Conservation (phyloP, 2,329 filamentous ascomycete genomes). For the Arthroderma uncinatum region DNA sequence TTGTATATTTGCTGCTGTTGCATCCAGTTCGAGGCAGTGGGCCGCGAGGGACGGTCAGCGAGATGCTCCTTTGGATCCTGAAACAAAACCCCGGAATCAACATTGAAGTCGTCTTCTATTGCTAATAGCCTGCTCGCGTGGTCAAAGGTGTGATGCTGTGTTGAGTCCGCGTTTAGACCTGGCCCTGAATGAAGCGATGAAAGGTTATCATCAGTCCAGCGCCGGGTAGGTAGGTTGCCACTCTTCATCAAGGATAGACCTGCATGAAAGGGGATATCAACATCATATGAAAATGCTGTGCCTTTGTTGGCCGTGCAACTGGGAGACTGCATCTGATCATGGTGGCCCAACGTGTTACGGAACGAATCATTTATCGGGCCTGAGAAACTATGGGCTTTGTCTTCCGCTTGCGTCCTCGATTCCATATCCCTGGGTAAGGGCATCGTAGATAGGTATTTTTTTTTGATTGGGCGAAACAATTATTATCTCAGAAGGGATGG, state of each 20-base stretch:
- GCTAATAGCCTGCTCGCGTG: constrained; percentile 9
- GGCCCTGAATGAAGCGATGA: constrained; percentile 21
- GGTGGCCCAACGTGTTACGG: constrained; percentile 54
- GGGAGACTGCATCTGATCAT: constrained; percentile 48
- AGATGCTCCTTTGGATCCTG: constrained; percentile 15
- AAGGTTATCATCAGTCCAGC: constrained; percentile 23
- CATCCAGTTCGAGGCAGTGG: constrained; percentile 23
- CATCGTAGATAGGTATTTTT: constrained; percentile 2
- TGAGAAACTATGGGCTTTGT: constrained; percentile 17
- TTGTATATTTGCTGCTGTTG: constrained; percentile 24
- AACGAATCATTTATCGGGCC: constrained; percentile 41
- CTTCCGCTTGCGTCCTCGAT: constrained; percentile 15
- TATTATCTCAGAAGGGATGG: neutral
- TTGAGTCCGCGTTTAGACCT: constrained; percentile 6
- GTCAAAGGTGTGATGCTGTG: constrained; percentile 11
- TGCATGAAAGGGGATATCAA: constrained; percentile 15
- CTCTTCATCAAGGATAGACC: constrained; percentile 11
- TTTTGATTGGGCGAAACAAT: constrained; percentile 7
- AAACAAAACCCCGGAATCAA: constrained; percentile 16
- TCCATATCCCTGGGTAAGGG: constrained; percentile 4
- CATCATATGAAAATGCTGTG: constrained; percentile 21
- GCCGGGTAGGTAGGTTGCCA: constrained; percentile 11
- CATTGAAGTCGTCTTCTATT: constrained; percentile 7
- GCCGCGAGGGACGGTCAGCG: constrained; percentile 23
- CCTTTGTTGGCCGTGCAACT: constrained; percentile 40